Evolutionary conservation across 1,284 basidiomycete species (phyloP).

Genomic region (Boletus semigastroideus): DNA sequence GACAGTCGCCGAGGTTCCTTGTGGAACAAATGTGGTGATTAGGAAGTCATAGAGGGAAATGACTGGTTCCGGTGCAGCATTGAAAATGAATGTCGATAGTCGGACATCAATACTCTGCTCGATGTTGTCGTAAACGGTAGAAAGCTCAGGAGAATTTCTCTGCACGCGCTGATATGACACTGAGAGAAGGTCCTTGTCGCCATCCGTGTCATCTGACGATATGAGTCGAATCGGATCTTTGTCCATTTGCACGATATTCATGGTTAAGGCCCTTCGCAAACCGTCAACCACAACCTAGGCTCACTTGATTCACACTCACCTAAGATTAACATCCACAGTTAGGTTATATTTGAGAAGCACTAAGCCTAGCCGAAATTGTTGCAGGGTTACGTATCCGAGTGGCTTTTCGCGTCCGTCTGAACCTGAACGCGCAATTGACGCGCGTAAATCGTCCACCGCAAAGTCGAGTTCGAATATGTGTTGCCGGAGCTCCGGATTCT

Average conservation of each 20-base stretch:
- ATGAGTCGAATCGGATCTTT: slow-evolving; percentile 68
- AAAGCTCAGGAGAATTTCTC: slow-evolving; percentile 85
- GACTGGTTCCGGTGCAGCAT: slow-evolving; percentile 89
- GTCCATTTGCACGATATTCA: slow-evolving; percentile 69
- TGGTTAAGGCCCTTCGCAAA: slow-evolving; percentile 56
- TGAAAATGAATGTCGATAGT: slow-evolving; percentile 91
- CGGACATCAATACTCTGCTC: slow-evolving; percentile 89
- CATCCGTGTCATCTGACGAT: slow-evolving; percentile 59
- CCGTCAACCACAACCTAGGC: slow-evolving; percentile 2
- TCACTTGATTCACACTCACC: slow-evolving; percentile 41
- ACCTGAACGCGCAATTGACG: slow-evolving; percentile 74
- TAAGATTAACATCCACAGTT: slow-evolving; percentile 83
- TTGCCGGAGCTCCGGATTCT: slow-evolving; percentile 70
- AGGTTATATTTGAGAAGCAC: slow-evolving; percentile 83
- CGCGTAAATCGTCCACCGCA: slow-evolving; percentile 85
- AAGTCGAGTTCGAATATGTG: slow-evolving; percentile 90
- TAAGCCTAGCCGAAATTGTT: slow-evolving; percentile 79
- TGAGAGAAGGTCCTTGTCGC: slow-evolving; percentile 75
- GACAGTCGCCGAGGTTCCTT: slow-evolving; percentile 15
- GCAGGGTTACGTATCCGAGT: slow-evolving; percentile 80
- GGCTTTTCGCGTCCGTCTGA: slow-evolving; percentile 62
- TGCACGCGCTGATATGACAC: slow-evolving; percentile 85
- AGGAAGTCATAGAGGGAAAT: slow-evolving; percentile 95
- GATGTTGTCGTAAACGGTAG: slow-evolving; percentile 80
- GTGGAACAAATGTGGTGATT: slow-evolving; percentile 92